Evolutionary conservation across 352 stramenopile genomes (phyloP), one percentile per base, ranked within the genome.

Genomic region (Phytophthora hibernalis): DNA sequence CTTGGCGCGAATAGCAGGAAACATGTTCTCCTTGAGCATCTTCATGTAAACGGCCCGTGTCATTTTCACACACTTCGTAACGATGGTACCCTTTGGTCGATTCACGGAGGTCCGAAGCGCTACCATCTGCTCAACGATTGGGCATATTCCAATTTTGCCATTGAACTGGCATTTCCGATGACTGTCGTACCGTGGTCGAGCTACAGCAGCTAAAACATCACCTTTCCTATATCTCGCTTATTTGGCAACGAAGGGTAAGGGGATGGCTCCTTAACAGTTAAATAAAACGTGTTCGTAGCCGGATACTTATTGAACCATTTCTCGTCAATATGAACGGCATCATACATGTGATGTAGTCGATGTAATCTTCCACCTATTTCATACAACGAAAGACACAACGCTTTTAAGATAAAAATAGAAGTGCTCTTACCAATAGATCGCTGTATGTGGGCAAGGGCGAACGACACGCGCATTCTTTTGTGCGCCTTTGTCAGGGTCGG

Each of bases 241-340:
- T 47, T 57, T 16, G 50, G 50, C 5, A 20, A 47, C 9, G 50
- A 47, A 10, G 31, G 35, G 50, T 57, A 48, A 4, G 31, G 50
- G 2, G 20, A 18, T 37, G 21, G 1, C 20, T 57, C 31, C 2
- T 40, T 40, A 16, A 9, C 33, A 16, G 22, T 47, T 48, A 57
- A 26, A 7, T 47, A 57, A 18, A 57, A 57, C 11, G 20, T 57
- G 50, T 57, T 57, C 5, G 18, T 35, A 7, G 50, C 35, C 50
- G 33, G 26, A 9, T 40, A 40, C 33, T 15, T 40, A 16, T 40
- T 40, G 13, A 48, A 48, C 31, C 15, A 37, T n/a, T 37, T 48
- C 22, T 57, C 33, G 16, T 57, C 35, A 37, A 57, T 45, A 35
- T 57, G 50, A 47, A 35, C 2, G 6, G 12, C 37, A 10, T 47